phyloP scores from a whole-genome alignment of 352 stramenopile species.

The Phytophthora idaei region DNA sequence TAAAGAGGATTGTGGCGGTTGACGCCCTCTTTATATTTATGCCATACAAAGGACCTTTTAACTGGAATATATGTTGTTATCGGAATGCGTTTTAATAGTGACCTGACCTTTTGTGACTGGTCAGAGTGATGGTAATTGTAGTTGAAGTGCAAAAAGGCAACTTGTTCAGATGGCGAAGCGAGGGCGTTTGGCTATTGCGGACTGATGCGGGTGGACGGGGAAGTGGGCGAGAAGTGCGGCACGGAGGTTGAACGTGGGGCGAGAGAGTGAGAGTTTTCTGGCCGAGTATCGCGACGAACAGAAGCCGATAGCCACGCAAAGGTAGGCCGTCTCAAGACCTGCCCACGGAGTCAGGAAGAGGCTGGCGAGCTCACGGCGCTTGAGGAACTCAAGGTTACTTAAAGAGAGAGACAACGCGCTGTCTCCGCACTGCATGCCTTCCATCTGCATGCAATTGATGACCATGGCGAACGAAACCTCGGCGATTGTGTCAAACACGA shows the following conservation, averaged over 20 bases:
- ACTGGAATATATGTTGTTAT: too few species aligned
- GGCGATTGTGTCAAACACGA: constrained; percentile 53
- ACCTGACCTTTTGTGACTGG: too few species aligned
- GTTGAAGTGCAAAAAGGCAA: constrained; percentile 3
- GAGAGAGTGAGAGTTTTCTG: constrained; percentile 60
- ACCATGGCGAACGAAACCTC: constrained; percentile 66
- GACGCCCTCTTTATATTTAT: too few species aligned
- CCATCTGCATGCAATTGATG: constrained; percentile 47
- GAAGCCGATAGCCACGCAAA: constrained; percentile 60
- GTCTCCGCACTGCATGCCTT: constrained; percentile 56
- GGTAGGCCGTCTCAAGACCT: constrained; percentile 56
- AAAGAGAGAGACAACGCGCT: constrained; percentile 29
- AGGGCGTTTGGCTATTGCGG: constrained; percentile 7
- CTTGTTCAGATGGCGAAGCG: constrained; percentile 6
- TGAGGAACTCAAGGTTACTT: constrained; percentile 34
- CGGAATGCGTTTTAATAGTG: too few species aligned
- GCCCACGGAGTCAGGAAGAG: constrained; percentile 62
- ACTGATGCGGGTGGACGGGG: constrained; percentile 14
- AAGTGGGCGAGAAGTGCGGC: constrained; percentile 58
- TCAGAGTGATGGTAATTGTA: neutral
- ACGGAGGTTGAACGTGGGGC: constrained; percentile 63
- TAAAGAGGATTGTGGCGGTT: too few species aligned
- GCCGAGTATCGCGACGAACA: constrained; percentile 60
- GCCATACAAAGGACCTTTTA: too few species aligned
- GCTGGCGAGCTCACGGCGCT: constrained; percentile 44